A percentile compares a stretch with the other conserved stretches of the same genome.
Evolutionary conservation across 805 yeast species (phyloP).

Genomic region (Yarrowia alimentaria): DNA sequence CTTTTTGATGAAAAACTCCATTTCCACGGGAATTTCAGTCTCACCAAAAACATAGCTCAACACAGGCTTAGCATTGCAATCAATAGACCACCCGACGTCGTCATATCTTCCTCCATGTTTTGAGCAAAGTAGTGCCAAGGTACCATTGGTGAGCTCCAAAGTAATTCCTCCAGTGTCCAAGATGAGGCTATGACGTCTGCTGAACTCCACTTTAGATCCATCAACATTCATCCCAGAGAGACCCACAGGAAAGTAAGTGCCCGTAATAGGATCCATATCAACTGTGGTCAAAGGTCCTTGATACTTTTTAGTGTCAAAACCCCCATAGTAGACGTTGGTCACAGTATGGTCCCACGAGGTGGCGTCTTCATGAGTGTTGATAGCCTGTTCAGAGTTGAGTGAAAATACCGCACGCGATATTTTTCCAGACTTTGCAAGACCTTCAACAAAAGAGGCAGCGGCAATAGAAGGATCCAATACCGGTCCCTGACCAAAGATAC

Average conservation of each 20-base stretch:
- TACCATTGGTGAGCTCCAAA: slow-evolving; percentile 1
- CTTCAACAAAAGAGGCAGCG: not conserved
- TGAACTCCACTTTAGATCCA: not conserved
- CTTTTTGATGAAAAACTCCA: not conserved
- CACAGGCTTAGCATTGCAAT: not conserved
- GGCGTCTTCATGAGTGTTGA: not conserved
- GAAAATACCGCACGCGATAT: not conserved
- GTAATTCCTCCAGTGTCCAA: slow-evolving; percentile 10
- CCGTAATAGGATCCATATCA: not conserved
- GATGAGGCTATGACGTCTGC: not conserved
- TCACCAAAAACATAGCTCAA: slow-evolving; percentile 1
- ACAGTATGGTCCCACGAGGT: not conserved
- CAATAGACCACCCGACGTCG: not conserved
- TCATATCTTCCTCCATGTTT: not conserved
- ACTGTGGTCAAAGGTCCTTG: slow-evolving; percentile 8
- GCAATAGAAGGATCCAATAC: too few species aligned
- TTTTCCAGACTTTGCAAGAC: not conserved
- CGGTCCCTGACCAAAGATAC: slow-evolving; percentile 9
- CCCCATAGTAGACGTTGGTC: slow-evolving; percentile 6
- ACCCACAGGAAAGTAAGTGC: not conserved
- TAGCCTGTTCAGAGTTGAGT: not conserved
- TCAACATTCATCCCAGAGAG: slow-evolving; percentile 1
- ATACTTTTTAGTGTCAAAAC: slow-evolving; percentile 1
- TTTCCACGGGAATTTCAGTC: not conserved
- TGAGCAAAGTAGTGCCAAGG: not conserved